Conservation (phyloP, 768 basidiomycete species). For the Leccinum aurantiacum region DNA sequence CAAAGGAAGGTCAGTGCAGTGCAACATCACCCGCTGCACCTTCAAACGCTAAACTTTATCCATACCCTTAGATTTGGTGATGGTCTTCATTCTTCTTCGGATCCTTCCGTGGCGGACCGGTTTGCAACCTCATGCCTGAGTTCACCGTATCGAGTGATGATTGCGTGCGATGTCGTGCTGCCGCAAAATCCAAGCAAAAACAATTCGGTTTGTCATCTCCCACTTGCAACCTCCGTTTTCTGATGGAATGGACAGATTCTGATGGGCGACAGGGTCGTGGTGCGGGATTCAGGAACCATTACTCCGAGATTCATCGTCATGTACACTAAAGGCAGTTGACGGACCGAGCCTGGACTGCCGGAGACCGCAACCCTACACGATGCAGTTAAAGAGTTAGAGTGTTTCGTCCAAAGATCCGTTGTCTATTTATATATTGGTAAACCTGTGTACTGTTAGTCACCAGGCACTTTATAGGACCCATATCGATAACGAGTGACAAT, state of each 20-base stretch:
- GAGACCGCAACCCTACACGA: constrained; percentile 17
- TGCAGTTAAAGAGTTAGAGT: constrained; percentile 25
- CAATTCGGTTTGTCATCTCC: constrained; percentile 27
- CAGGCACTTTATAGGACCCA: constrained; percentile 16
- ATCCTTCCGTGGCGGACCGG: constrained; percentile 56
- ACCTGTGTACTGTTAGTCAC: constrained; percentile 20
- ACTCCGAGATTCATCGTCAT: constrained; percentile 58
- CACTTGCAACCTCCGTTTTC: constrained; percentile 21
- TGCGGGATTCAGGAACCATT: constrained; percentile 53
- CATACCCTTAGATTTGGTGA: constrained; percentile 49
- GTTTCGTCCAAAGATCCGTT: constrained; percentile 20
- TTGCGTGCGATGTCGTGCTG: constrained; percentile 57
- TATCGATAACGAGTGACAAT: constrained; percentile 20
- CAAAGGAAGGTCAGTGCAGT: constrained; percentile 49
- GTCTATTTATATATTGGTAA: constrained; percentile 19
- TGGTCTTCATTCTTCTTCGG: constrained; percentile 62
- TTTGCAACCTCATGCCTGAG: constrained; percentile 66
- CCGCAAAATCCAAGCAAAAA: constrained; percentile 29
- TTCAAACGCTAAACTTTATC: constrained; percentile 2
- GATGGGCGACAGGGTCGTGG: constrained; percentile 53
- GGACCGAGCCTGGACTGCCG: constrained; percentile 17
- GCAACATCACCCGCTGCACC: constrained; percentile 2
- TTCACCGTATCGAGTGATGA: constrained; percentile 65
- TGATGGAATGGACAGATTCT: constrained; percentile 39
- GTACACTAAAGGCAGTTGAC: constrained; percentile 45